These are phyloP conservation scores for Myxozyma vanderwaltii DNA, from an alignment of 805 yeast species.

Conservation along the genomic window DNA sequence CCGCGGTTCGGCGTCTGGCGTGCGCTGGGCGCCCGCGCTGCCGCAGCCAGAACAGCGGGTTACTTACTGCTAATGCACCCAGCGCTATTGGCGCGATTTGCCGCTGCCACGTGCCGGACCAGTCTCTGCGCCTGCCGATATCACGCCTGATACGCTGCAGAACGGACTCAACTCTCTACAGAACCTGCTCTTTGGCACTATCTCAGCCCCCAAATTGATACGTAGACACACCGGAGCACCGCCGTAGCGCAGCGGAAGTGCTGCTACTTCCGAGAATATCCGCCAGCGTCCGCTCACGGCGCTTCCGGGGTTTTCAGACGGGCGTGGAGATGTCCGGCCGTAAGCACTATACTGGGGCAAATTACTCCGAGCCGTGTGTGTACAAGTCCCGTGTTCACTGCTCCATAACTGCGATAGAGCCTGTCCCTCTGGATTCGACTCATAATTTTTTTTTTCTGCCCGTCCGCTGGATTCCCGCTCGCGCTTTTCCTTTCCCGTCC, in stretches of 20 bases:
- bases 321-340: not conserved
- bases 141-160: not conserved
- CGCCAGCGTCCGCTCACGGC: not conserved
- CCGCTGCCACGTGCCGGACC: not conserved
- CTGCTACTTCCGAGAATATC: too few species aligned
- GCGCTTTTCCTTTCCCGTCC: conserved; percentile 1
- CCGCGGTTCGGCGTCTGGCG: not conserved
- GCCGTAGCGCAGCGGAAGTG: too few species aligned
- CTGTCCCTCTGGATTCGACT: conserved; percentile 1
- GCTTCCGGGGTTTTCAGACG: not conserved
- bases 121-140: not conserved
- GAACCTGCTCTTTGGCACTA: too few species aligned
- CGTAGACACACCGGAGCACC: too few species aligned
- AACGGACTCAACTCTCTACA: too few species aligned
- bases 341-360: not conserved
- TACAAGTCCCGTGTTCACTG: not conserved
- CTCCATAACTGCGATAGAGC: conserved; percentile 12
- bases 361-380: not conserved
- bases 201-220: too few species aligned
- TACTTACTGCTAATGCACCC: not conserved
- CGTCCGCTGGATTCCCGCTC: not conserved
- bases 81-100: conserved; percentile 11
- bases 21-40: not conserved
- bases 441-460: conserved; percentile 11
- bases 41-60: not conserved